Evolutionary conservation across 192 early-diverging fungal species (phyloP).

Genomic region (Podila epigama): DNA sequence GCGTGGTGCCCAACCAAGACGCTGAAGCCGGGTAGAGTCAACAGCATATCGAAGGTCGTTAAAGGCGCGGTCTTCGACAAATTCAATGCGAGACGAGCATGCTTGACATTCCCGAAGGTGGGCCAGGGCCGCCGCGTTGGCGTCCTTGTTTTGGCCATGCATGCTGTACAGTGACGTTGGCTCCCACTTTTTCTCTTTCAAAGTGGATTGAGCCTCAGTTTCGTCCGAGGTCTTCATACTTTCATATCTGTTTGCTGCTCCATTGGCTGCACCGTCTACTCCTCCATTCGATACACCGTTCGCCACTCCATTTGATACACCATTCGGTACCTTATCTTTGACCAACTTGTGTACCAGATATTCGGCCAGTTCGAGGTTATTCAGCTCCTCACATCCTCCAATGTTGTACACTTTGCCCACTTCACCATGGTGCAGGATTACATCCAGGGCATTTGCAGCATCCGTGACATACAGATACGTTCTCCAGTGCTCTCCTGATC

Average conservation of each 20-base stretch:
- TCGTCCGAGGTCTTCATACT: too few species aligned
- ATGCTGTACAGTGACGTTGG: not conserved
- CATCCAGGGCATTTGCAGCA: conserved; percentile 70
- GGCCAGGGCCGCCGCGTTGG: not conserved
- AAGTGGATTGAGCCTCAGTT: too few species aligned
- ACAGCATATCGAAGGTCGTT: conserved; percentile 83
- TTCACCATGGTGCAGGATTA: conserved; percentile 70
- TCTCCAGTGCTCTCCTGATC: conserved; percentile 73
- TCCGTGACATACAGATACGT: conserved; percentile 81
- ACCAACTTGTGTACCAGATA: conserved; percentile 62
- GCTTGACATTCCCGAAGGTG: conserved; percentile 15
- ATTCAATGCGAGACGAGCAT: conserved; percentile 61
- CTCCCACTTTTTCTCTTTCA: not conserved
- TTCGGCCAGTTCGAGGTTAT: conserved; percentile 71
- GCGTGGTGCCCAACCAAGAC: conserved; percentile 71
- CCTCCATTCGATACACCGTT: not conserved
- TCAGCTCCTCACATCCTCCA: conserved; percentile 71
- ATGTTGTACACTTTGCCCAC: conserved; percentile 85
- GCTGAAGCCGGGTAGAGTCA: conserved; percentile 70
- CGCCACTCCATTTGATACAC: not conserved
- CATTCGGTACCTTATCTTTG: conserved; percentile 5
- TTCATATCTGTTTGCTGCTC: not conserved
- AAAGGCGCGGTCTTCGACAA: conserved; percentile 78
- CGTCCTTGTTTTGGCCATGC: not conserved
- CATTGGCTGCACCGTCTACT: not conserved